These are phyloP conservation scores for Globisporangium radiosum DNA, from an alignment of 352 stramenopile species.

Conservation along the genomic window DNA sequence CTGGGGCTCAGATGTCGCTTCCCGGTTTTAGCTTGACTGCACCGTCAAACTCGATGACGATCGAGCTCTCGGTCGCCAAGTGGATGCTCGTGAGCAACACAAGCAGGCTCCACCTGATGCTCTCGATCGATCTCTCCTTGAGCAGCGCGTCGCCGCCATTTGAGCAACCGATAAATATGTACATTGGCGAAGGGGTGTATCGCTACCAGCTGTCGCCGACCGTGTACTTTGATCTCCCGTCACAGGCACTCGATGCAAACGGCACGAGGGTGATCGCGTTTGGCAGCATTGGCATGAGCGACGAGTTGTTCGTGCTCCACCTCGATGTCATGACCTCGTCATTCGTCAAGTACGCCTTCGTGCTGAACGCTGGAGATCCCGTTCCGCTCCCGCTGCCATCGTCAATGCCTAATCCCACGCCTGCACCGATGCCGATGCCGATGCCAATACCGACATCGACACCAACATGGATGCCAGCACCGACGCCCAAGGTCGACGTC, in stretches of 20 bases:
- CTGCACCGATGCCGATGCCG: neutral
- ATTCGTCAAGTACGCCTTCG: constrained; percentile 4
- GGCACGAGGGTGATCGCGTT: neutral
- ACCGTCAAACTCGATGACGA: neutral
- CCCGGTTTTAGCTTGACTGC: neutral
- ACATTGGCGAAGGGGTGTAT: no score
- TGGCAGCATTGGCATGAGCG: constrained; percentile 6
- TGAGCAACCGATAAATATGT: no score
- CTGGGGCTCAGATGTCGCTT: no score
- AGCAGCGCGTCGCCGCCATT: neutral
- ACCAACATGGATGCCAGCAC: no score
- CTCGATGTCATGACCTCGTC: neutral
- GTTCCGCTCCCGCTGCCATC: neutral
- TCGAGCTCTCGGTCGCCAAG: neutral
- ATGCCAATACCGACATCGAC: neutral
- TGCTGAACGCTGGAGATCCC: neutral
- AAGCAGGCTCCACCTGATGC: neutral
- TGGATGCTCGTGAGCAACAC: neutral
- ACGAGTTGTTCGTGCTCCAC: neutral
- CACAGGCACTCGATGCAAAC: neutral
- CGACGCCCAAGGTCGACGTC: no score
- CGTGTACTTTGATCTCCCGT: no score
- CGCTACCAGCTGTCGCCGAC: no score
- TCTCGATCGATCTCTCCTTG: neutral
- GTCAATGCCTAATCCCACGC: neutral